Evolutionary conservation across 352 stramenopile genomes (phyloP), one percentile per base, ranked within the genome.

Genomic region (Pythium phragmiticola): DNA sequence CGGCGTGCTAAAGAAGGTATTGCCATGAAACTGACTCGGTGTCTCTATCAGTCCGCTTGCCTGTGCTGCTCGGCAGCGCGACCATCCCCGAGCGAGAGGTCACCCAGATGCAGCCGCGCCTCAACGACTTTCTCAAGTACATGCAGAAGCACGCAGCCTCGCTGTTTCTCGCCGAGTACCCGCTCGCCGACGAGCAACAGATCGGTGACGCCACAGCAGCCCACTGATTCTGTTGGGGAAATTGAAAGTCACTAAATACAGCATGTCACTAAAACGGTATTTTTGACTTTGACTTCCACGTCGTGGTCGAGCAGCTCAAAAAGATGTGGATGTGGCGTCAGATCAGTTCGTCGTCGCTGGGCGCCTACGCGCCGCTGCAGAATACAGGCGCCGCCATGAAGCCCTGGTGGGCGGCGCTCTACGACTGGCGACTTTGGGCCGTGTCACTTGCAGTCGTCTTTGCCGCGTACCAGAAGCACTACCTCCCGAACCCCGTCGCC

Each of bases 381-480:
- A 37, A 51, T 39, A 19, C 43, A 0, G 28, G 26, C 26, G 41
- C 21, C 14, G 30, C 34, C 21, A 69, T 66, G 60, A 68, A 65
- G 66, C 60, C 66, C 17, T 66, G 56, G 57, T 68, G 66, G 59
- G 30, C 50, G 21, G 47, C 42, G 55, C 56, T 74, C 12, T 56
- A 23, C 17, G 61, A 51, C 63, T 74, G 68, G 68, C 54, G 56
- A 19, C 11, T 74, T 7, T 74, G 58, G 62, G 57, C 57, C 47
- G 41, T 76, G 37, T 79, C 74, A 19, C 60, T 81, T 13, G 53
- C 48, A 16, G 57, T 87, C 19, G 28, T 94, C 43, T 95, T 91
- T 68, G 73, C 76, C 21, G 80, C 95, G 13, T 98, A 97, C 82
- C 94, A 98, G 70, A 87, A 90, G 43, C 92, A 98, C 67, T 69